A percentile compares a stretch with the other conserved stretches of the same genome.
These are phyloP conservation scores for Verticillium tricorpus DNA, from an alignment of 2,329 filamentous ascomycete species.

Conservation along the genomic window DNA sequence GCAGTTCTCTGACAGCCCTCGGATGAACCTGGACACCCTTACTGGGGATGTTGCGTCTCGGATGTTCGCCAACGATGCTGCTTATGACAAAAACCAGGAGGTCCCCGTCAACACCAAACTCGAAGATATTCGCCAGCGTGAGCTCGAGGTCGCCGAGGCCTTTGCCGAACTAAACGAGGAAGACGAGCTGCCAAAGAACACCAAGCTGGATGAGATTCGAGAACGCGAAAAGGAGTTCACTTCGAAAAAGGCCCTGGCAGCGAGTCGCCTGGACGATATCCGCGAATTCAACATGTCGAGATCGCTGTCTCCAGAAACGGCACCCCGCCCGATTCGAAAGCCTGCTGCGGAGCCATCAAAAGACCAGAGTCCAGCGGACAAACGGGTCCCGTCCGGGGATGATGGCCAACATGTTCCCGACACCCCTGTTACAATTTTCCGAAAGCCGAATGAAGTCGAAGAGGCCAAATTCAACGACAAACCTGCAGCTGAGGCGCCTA, in stretches of 20 bases:
- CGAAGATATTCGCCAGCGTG: constrained; percentile 39
- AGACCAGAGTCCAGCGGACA: constrained; percentile 6
- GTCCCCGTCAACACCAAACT: constrained; percentile 39
- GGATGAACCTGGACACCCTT: constrained; percentile 34
- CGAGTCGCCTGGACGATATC: constrained; percentile 48
- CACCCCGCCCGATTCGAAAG: constrained; percentile 24
- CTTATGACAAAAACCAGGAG: constrained; percentile 20
- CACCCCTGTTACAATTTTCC: constrained; percentile 37
- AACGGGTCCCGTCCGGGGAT: constrained; percentile 2
- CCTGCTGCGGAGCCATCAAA: constrained; percentile 10
- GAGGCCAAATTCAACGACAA: neutral
- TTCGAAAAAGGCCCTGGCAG: constrained; percentile 42
- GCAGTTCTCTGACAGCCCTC: constrained; percentile 52
- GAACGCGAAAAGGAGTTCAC: constrained; percentile 37
- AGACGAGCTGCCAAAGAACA: constrained; percentile 24
- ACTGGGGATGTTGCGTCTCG: constrained; percentile 19
- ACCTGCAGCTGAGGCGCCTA: constrained; percentile 11
- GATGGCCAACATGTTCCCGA: constrained; percentile 30
- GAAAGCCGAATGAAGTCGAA: constrained; percentile 7
- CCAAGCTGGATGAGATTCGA: constrained; percentile 45
- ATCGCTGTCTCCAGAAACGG: constrained; percentile 36
- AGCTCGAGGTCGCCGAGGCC: constrained; percentile 27
- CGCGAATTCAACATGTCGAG: constrained; percentile 43
- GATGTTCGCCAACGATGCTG: constrained; percentile 21
- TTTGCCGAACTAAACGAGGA: neutral